These are phyloP conservation scores for Phytophthora lateralis DNA, from an alignment of 352 stramenopile genomes.

Conservation along the genomic window DNA sequence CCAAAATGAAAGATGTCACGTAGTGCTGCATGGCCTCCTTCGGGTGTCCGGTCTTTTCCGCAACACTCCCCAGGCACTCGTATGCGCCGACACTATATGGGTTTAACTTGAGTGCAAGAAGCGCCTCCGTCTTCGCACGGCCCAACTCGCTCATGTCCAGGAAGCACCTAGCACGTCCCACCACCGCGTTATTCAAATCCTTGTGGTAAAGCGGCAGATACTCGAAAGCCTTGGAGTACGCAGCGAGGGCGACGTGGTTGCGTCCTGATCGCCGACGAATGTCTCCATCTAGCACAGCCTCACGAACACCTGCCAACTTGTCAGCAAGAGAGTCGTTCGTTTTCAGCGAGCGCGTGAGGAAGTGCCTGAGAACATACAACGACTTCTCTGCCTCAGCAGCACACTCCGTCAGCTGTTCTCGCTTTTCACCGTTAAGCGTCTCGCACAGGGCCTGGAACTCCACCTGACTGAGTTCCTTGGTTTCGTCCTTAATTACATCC, in stretches of 20 bases:
- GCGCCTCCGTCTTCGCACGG: slow-evolving; percentile 46
- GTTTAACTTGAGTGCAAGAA: slow-evolving; percentile 63
- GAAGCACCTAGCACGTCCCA: slow-evolving; percentile 67
- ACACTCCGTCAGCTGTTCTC: slow-evolving; percentile 34
- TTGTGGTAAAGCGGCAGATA: slow-evolving; percentile 73
- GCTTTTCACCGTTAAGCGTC: slow-evolving; percentile 44
- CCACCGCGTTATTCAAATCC: slow-evolving; percentile 57
- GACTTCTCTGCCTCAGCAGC: slow-evolving; percentile 43
- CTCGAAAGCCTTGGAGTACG: slow-evolving; percentile 65
- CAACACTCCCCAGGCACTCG: slow-evolving; percentile 65
- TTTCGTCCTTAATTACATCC: slow-evolving; percentile 54
- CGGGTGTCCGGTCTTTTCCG: slow-evolving; percentile 53
- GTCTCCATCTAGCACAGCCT: slow-evolving; percentile 64
- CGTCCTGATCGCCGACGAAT: slow-evolving; percentile 53
- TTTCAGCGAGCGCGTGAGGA: slow-evolving; percentile 60
- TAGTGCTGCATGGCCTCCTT: slow-evolving; percentile 84
- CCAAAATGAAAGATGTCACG: slow-evolving; percentile 82
- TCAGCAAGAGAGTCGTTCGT: slow-evolving; percentile 57
- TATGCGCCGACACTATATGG: slow-evolving; percentile 76
- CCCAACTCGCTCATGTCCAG: slow-evolving; percentile 53
- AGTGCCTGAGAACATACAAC: slow-evolving; percentile 76
- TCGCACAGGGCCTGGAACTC: slow-evolving; percentile 84
- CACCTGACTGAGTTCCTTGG: slow-evolving; percentile 57
- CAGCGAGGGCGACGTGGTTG: slow-evolving; percentile 57
- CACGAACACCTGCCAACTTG: slow-evolving; percentile 53